These are phyloP conservation scores for Kazachstania sp. DNA, from an alignment of 1,139 yeast genomes.

Conservation along the genomic window DNA sequence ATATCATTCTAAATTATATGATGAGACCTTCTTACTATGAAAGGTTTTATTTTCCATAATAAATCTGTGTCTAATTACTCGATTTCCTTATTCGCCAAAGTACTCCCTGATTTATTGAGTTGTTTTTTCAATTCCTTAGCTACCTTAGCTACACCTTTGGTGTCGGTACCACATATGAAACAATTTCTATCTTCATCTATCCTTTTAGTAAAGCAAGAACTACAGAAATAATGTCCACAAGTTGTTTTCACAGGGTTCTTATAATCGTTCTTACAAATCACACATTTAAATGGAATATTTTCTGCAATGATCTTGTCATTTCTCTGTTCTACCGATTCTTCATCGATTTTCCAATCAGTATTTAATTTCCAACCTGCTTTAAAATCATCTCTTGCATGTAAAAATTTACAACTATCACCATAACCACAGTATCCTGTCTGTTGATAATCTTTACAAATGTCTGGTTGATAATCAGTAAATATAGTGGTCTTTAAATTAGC, in stretches of 20 bases:
- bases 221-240: constrained; percentile 65
- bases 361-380: constrained; percentile 61
- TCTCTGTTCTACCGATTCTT: constrained; percentile 6
- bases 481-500: constrained; percentile 61
- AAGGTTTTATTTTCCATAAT: background rate
- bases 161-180: constrained; percentile 49
- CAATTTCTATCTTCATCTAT: constrained; percentile 44
- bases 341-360: constrained; percentile 59
- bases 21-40: too few species aligned
- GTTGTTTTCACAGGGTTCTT: constrained; percentile 50
- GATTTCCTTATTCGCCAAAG: background rate
- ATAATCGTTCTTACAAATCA: constrained; percentile 52
- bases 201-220: constrained; percentile 48
- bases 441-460: constrained; percentile 85
- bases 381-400: constrained; percentile 84
- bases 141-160: constrained; percentile 41
- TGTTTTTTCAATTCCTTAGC: constrained; percentile 17
- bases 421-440: constrained; percentile 95
- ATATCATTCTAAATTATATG: too few species aligned
- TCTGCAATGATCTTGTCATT: constrained; percentile 1
- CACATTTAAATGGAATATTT: constrained; percentile 52
- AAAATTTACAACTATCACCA: constrained; percentile 95
- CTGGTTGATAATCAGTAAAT: constrained; percentile 85
- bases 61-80: background rate
- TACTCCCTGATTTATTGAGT: background rate